Conservation (phyloP, 257 asterid genomes). For the Paulownia fortunei region DNA sequence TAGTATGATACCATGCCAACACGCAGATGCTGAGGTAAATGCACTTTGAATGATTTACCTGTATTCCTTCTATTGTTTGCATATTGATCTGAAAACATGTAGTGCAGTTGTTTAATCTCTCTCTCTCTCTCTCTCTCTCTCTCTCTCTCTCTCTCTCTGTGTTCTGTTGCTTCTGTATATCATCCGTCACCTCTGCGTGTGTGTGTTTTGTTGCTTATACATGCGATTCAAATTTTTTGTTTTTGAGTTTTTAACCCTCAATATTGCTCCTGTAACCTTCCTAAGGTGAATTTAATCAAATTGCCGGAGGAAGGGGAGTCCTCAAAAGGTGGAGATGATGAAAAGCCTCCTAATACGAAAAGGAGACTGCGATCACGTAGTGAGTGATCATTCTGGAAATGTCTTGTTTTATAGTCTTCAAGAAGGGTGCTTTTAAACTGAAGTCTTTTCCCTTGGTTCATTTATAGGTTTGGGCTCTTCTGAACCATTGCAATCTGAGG, state of each 20-base stretch:
- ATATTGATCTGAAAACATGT: background rate
- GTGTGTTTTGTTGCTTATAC: constrained; percentile 1
- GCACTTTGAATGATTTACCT: background rate
- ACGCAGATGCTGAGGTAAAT: constrained; percentile 47
- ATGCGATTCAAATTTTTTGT: background rate
- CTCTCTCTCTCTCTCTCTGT: background rate
- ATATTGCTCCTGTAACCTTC: constrained; percentile 14
- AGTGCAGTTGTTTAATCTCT: background rate
- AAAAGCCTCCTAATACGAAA: constrained; percentile 36
- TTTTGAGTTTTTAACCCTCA: background rate
- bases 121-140: background rate
- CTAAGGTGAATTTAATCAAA: constrained; percentile 40
- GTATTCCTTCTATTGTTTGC: background rate
- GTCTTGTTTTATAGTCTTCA: background rate
- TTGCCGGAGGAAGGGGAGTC: constrained; percentile 32
- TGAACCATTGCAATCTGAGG: constrained; percentile 40
- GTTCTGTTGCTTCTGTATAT: background rate
- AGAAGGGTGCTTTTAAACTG: background rate
- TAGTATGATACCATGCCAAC: constrained; percentile 28
- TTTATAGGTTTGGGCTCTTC: constrained; percentile 48
- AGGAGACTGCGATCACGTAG: constrained; percentile 49
- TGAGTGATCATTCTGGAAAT: constrained; percentile 37
- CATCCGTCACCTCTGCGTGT: background rate
- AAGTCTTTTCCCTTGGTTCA: constrained; percentile 9
- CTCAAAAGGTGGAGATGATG: constrained; percentile 29